Evolutionary conservation across 371 early-diverging fungal species (phyloP), one percentile per base, ranked within the genome.

Genomic region (Circinella minor): DNA sequence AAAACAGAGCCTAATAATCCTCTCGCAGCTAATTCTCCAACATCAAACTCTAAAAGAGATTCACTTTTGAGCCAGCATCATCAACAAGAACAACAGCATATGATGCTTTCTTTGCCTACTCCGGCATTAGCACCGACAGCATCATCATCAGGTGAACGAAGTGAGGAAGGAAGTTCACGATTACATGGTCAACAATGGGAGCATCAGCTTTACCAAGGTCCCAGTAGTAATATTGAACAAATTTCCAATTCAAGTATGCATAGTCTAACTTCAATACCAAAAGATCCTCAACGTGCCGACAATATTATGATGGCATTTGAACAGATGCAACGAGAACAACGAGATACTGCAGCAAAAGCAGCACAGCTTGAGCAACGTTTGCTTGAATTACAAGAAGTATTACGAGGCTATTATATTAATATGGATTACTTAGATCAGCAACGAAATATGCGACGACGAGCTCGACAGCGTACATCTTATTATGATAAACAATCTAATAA

Each of bases 361-460:
- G 66, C 59, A 13, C 77, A 77, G 8, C 38, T 81, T 48, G 74
- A 74, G 27, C 61, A 63, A 0, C 80, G 78, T 38, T 72, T 81
- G 1, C 69, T 79, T 10, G 82, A 81, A 65, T 62, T 81, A 11
- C 80, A 81, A 57, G 63, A 71, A 17, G 79, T 81, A 10, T 46
- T 81, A n/a, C 71, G 75, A 4, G 71, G 76, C 27, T 81, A 81
- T 61, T 81, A 79, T 63, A 75, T 81, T 43, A 76, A 81, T 55
- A 81, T 80, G 0, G 72, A 72, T 7, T 80, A 78, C 59, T 51
- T 81, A 37, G 82, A 81, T 57, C 71, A 76, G 27, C 36, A 76
- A 49, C 70, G 81, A 8, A 46, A 69, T 27, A 8, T 67, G 17
- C 60, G 68, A 18, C 60, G 65, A 14, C 57, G 57, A 6, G 57